phyloP scores from a whole-genome alignment of 2,329 filamentous ascomycete species.

The Pezicula radicicola region DNA sequence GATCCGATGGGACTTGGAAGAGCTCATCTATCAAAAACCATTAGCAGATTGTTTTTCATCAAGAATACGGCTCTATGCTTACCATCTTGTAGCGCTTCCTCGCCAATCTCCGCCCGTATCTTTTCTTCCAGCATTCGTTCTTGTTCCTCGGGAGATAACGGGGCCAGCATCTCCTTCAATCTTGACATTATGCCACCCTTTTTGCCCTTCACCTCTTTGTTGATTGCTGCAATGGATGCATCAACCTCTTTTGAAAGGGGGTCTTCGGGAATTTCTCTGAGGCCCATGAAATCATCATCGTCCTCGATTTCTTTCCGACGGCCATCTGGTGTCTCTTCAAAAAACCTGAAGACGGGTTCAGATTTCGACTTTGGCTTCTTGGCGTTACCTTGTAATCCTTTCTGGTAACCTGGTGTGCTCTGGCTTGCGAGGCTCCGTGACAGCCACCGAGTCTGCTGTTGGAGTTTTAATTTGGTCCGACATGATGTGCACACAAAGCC shows the following conservation, averaged over 20 bases:
- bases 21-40: too few relatives aligned
- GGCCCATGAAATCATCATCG: conserved; percentile 12
- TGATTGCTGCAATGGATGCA: neutral
- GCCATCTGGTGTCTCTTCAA: conserved; percentile 25
- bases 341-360: conserved; percentile 15
- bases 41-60: too few relatives aligned
- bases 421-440: conserved; percentile 17
- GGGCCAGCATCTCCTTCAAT: neutral
- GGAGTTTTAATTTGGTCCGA: conserved; percentile 21
- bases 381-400: conserved; percentile 1
- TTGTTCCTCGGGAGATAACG: neutral
- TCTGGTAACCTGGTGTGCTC: neutral
- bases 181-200: neutral
- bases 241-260: neutral
- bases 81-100: neutral
- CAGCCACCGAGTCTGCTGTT: conserved; percentile 16
- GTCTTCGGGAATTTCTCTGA: neutral
- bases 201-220: neutral
- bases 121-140: neutral
- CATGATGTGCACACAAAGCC: conserved; percentile 30
- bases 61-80: neutral
- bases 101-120: neutral
- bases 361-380: neutral
- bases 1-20: neutral
- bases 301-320: conserved; percentile 17